A percentile compares a stretch with the other conserved stretches of the same genome.
Evolutionary conservation across 129 eudicot genomes (phyloP).

Genomic region (Pulicaria dysenterica): DNA sequence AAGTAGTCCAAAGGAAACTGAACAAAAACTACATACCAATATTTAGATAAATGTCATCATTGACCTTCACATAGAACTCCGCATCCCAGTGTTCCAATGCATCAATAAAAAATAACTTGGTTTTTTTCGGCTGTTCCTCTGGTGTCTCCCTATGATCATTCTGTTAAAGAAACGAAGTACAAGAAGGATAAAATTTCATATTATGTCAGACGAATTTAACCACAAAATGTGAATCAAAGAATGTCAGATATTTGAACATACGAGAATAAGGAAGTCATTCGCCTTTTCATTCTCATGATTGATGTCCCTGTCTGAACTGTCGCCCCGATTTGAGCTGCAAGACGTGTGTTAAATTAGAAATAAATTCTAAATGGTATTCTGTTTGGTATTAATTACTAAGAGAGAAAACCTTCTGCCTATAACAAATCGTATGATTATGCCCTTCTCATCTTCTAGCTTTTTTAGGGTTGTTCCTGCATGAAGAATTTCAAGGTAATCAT

Average conservation of each 20-base stretch:
- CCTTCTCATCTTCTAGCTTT: conserved; percentile 67
- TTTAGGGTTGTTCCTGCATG: conserved; percentile 57
- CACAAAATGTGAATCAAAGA: neutral
- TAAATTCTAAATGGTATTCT: conserved; percentile 11
- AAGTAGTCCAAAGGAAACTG: conserved; percentile 8
- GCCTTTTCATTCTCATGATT: conserved; percentile 56
- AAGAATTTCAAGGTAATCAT: conserved; percentile 10
- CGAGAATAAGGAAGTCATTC: conserved; percentile 81
- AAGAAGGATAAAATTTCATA: neutral
- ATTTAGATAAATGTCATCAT: conserved; percentile 79
- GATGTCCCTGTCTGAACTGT: conserved; percentile 64
- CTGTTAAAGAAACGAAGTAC: conserved; percentile 37
- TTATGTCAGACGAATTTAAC: neutral
- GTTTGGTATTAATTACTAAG: conserved; percentile 16
- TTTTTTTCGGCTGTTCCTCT: conserved; percentile 58
- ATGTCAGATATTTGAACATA: conserved; percentile 42
- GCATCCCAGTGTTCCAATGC: conserved; percentile 89
- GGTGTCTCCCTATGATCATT: conserved; percentile 66
- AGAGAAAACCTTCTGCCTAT: conserved; percentile 71
- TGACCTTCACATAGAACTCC: conserved; percentile 82
- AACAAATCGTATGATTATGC: conserved; percentile 79
- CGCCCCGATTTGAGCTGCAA: conserved; percentile 64
- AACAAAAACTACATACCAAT: conserved; percentile 53
- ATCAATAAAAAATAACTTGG: conserved; percentile 55
- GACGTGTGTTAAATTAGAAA: conserved; percentile 26